Base-by-base conservation (phyloP, 495 filamentous ascomycete species). In the Talaromyces stipitatus region DNA sequence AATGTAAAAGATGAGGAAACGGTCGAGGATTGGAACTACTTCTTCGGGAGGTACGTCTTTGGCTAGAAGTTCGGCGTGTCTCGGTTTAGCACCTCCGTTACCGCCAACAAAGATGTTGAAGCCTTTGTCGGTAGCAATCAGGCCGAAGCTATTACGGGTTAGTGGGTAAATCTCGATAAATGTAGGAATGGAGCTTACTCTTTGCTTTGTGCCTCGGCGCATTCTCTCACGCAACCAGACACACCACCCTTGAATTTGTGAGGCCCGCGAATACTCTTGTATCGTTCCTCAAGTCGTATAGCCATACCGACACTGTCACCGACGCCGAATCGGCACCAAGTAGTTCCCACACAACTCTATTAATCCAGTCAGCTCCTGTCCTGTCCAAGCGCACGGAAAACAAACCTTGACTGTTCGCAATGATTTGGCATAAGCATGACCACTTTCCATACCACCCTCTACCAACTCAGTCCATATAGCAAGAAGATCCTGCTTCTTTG, bases 281-380 rank as follows among this genome's bases (percentile, higher is more conserved):
- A 97, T 47, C 92, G 83, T 72, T 96, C 88, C 67, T 97, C 92
- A 0, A 97, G 73, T 2, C 91, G 81, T 22, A 97, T 86, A 1
- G 92, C 92, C 88, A 97, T 92, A 23, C 92, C 92, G n/a, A 97
- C 92, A 72, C 88, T 94, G 73, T 97, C 92, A 36, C 90, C 90
- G 57, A 96, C 85, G 58, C 92, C 92, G 61, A 89, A 97, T 5
- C 92, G 79, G 63, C 92, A 97, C 92, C 92, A 97, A 2, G 90
- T 95, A 1, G 88, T 94, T 26, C 92, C 92, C 3, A 97, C 92
- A 63, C 92, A 97, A 62, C 87, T 89, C 81, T 78, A 33, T 8
- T 8, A 18, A 41, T 36, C 16, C 8, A 1, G 36, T 60, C 16
- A 58, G 28, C 24, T 23, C n/a, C 3, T 51, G 30, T 7, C 9